These are phyloP conservation scores for Prunus mongolica DNA, from an alignment of 306 rosid species.

Conservation along the genomic window DNA sequence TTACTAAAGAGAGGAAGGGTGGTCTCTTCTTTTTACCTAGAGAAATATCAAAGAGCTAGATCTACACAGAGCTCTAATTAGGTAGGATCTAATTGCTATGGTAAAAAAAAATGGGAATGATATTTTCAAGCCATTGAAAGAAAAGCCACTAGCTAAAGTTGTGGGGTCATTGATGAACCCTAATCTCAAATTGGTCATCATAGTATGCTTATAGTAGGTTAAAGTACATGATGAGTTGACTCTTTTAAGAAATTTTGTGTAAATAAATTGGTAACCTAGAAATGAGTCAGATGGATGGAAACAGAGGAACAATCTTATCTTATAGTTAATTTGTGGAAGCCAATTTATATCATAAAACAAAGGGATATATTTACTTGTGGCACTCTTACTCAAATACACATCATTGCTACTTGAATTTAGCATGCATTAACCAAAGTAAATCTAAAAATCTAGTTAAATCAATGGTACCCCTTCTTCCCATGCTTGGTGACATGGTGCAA, in stretches of 20 bases:
- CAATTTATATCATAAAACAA: background rate
- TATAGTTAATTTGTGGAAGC: background rate
- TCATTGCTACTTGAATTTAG: constrained; percentile 18
- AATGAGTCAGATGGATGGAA: background rate
- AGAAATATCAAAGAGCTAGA: background rate
- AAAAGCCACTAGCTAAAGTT: background rate
- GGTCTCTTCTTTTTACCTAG: background rate
- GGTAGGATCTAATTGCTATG: too few relatives aligned
- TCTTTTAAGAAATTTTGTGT: background rate
- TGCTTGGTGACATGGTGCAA: constrained; percentile 60
- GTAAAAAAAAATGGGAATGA: too few relatives aligned
- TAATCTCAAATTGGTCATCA: background rate
- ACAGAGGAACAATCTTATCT: background rate
- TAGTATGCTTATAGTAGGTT: too few relatives aligned
- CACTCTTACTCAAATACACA: constrained; percentile 28
- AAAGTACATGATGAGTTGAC: background rate
- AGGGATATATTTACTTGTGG: constrained; percentile 48
- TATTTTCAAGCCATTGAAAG: background rate
- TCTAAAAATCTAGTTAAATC: constrained; percentile 4
- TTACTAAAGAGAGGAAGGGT: background rate
- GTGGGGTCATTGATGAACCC: background rate
- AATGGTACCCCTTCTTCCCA: constrained; percentile 54
- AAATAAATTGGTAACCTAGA: background rate
- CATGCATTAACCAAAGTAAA: constrained; percentile 8
- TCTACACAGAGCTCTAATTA: background rate